Percentiles rank a stretch among this genome's conserved stretches.
Conservation (phyloP, 2,329 filamentous ascomycete genomes). For the Boeremia exigua region DNA sequence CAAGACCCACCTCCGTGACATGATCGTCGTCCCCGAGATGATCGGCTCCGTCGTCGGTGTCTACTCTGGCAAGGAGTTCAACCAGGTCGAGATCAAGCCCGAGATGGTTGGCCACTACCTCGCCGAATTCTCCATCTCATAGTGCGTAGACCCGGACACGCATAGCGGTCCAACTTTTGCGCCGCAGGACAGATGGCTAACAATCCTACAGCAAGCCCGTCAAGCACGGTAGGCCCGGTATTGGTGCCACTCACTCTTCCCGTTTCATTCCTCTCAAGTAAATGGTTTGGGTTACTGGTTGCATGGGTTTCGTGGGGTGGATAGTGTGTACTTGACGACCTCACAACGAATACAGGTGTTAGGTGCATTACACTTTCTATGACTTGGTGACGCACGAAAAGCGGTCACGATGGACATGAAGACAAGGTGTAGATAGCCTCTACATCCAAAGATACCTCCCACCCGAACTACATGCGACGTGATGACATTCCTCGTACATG, state of each 20-base stretch:
- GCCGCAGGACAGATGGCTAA: slow-evolving; percentile 47
- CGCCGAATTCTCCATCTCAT: slow-evolving; percentile 99
- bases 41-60: slow-evolving; percentile 98
- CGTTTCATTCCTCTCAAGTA: slow-evolving; percentile 99
- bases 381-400: slow-evolving; percentile 40
- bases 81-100: slow-evolving; percentile 99
- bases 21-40: slow-evolving; percentile 99
- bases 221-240: slow-evolving; percentile 99
- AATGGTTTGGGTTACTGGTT: slow-evolving; percentile 49
- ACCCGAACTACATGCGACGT: slow-evolving; percentile 1
- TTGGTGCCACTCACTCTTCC: slow-evolving; percentile 99
- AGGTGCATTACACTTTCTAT: slow-evolving; percentile 45
- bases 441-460: slow-evolving; percentile 41
- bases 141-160: slow-evolving; percentile 68
- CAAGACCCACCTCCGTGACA: slow-evolving; percentile 99
- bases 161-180: background rate
- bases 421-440: slow-evolving; percentile 41
- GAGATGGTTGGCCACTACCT: slow-evolving; percentile 99
- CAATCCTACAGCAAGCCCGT: slow-evolving; percentile 81
- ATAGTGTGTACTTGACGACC: slow-evolving; percentile 51
- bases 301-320: slow-evolving; percentile 48
- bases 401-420: slow-evolving; percentile 37
- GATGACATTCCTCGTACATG: background rate
- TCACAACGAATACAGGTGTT: slow-evolving; percentile 48
- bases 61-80: slow-evolving; percentile 99